A percentile compares a stretch with the other conserved stretches of the same genome.
Conservation (phyloP, 495 filamentous ascomycete species). For the Lepidopterella palustris region DNA sequence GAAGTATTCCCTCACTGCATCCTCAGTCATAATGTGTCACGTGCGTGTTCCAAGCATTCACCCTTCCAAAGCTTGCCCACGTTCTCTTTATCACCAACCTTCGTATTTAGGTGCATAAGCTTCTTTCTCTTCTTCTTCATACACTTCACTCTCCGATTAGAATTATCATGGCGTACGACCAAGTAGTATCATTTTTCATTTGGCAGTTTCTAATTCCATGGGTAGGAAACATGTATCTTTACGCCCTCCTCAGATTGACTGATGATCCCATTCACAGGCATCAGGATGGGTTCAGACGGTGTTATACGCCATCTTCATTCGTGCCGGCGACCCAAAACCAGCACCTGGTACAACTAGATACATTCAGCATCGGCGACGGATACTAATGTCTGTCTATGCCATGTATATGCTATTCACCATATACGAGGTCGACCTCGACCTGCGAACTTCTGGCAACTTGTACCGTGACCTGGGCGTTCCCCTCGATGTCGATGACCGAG, state of each 20-base stretch:
- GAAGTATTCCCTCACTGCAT: no score
- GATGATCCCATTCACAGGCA: slow-evolving; percentile 29
- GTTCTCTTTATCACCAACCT: no score
- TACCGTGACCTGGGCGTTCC: slow-evolving; percentile 68
- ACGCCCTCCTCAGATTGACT: neutral
- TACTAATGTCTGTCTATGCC: slow-evolving; percentile 73
- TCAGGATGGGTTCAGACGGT: slow-evolving; percentile 71
- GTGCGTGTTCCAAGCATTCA: no score
- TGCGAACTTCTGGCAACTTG: slow-evolving; percentile 64
- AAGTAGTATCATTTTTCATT: neutral
- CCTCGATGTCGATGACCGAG: slow-evolving; percentile 60
- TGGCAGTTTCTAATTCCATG: neutral
- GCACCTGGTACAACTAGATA: slow-evolving; percentile 63
- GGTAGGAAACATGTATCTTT: neutral
- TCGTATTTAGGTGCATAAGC: no score
- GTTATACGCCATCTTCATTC: slow-evolving; percentile 85
- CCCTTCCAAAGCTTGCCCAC: no score
- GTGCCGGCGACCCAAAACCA: slow-evolving; percentile 80
- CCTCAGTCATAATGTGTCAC: no score
- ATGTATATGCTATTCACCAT: slow-evolving; percentile 87
- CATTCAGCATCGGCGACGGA: slow-evolving; percentile 65
- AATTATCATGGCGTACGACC: neutral
- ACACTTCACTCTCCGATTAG: neutral
- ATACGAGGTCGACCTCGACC: slow-evolving; percentile 80
- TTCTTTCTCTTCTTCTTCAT: neutral